phyloP scores from a whole-genome alignment of 1,284 basidiomycete species.

The Ustilago hordei region DNA sequence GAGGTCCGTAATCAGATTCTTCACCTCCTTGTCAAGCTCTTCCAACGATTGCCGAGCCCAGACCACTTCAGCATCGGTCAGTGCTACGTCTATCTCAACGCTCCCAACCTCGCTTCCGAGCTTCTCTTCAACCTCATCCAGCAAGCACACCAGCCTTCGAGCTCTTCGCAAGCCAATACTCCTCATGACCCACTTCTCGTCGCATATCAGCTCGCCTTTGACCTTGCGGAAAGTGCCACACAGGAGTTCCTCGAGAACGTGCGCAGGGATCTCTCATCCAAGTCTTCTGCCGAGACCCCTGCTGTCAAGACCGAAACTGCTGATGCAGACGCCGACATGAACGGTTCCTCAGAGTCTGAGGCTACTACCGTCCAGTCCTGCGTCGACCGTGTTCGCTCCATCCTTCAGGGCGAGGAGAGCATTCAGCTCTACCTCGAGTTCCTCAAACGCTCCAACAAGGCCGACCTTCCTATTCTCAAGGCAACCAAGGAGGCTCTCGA shows the following conservation, averaged over 20 bases:
- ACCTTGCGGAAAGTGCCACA: slow-evolving; percentile 69
- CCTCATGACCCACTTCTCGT: slow-evolving; percentile 62
- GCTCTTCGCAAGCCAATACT: slow-evolving; percentile 59
- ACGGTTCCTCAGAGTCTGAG: slow-evolving; percentile 32
- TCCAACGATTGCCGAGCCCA: slow-evolving; percentile 64
- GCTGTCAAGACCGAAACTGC: slow-evolving; percentile 27
- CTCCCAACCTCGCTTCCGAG: slow-evolving; percentile 58
- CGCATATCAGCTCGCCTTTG: slow-evolving; percentile 68
- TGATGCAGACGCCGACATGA: slow-evolving; percentile 52
- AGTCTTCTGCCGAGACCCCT: slow-evolving; percentile 20
- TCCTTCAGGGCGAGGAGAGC: slow-evolving; percentile 67
- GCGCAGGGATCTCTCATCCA: slow-evolving; percentile 50
- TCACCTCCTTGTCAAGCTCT: slow-evolving; percentile 67
- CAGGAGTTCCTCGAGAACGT: slow-evolving; percentile 69
- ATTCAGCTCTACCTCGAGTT: slow-evolving; percentile 69
- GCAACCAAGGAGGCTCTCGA: slow-evolving; percentile 67
- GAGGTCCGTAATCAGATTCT: slow-evolving; percentile 64
- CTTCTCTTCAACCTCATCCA: slow-evolving; percentile 64
- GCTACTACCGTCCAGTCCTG: slow-evolving; percentile 47
- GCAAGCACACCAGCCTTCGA: slow-evolving; percentile 56
- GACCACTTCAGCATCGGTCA: slow-evolving; percentile 69
- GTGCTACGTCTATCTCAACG: slow-evolving; percentile 69
- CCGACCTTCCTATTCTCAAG: slow-evolving; percentile 68
- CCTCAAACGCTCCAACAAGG: slow-evolving; percentile 65
- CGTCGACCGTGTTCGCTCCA: slow-evolving; percentile 58